A percentile compares a stretch with the other conserved stretches of the same genome.
phyloP scores from a whole-genome alignment of 2,329 filamentous ascomycete genomes.

The Escovopsis sp. region DNA sequence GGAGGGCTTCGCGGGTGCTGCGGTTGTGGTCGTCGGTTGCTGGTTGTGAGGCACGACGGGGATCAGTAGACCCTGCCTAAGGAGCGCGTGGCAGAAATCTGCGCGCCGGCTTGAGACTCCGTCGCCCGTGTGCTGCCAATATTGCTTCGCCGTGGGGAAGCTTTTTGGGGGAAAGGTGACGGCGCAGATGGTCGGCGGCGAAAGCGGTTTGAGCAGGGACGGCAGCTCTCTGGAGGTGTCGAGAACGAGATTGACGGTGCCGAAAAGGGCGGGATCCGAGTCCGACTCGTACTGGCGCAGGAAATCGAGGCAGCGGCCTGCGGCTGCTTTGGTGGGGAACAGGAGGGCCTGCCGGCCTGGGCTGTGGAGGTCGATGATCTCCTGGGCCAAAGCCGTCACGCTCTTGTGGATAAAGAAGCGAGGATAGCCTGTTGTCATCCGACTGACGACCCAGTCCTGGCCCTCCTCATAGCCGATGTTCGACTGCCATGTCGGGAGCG shows the following conservation, averaged over 20 bases:
- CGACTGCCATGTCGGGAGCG: conserved; percentile 79
- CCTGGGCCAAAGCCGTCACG: conserved; percentile 57
- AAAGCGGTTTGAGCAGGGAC: conserved; percentile 35
- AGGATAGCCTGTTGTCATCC: conserved; percentile 84
- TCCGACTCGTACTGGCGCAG: conserved; percentile 44
- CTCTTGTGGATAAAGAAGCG: conserved; percentile 83
- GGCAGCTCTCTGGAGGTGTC: conserved; percentile 36
- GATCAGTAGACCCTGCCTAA: conserved; percentile 49
- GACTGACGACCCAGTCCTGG: conserved; percentile 66
- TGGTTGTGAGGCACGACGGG: conserved; percentile 13
- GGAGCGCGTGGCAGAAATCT: conserved; percentile 69
- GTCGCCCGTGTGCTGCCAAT: conserved; percentile 94
- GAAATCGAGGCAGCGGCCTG: conserved; percentile 61
- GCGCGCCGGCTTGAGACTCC: conserved; percentile 82
- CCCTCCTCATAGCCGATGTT: conserved; percentile 94
- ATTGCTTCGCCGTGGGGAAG: conserved; percentile 69
- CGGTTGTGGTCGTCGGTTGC: conserved; percentile 9
- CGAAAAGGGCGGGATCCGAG: conserved; percentile 31
- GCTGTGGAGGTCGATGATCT: conserved; percentile 51
- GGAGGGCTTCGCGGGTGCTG: conserved; percentile 20
- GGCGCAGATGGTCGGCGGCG: conserved; percentile 46
- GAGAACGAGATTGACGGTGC: conserved; percentile 47
- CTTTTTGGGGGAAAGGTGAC: conserved; percentile 55
- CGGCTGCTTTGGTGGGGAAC: conserved; percentile 58
- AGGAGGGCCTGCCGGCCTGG: conserved; percentile 58